A percentile compares a stretch with the other conserved stretches of the same genome.
Conservation (phyloP, 192 early-diverging fungal genomes). For the Coemansia interrupta region DNA sequence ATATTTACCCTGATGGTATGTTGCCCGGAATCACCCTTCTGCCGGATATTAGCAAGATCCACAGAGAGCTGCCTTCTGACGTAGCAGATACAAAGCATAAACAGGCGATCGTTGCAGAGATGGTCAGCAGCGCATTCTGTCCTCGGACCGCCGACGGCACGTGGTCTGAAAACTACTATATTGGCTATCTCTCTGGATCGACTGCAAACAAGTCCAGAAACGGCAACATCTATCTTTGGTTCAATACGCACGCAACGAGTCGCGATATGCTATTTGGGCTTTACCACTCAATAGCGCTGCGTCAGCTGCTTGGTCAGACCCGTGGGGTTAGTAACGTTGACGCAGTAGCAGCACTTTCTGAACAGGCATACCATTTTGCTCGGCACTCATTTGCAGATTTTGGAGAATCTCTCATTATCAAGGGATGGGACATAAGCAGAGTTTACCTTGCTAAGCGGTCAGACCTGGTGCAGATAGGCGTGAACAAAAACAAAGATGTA, state of each 20-base stretch:
- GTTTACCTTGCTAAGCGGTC: constrained; percentile 32
- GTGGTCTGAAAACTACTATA: constrained; percentile 22
- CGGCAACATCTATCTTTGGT: constrained; percentile 30
- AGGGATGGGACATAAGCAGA: constrained; percentile 33
- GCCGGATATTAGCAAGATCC: constrained; percentile 7
- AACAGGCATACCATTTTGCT: constrained; percentile 25
- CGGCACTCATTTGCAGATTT: constrained; percentile 21
- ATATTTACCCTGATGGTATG: constrained; percentile 5
- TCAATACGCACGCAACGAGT: constrained; percentile 13
- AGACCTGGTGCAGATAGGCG: constrained; percentile 10
- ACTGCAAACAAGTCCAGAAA: background rate
- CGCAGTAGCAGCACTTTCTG: background rate
- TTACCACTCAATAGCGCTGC: constrained; percentile 26
- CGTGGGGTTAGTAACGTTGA: background rate
- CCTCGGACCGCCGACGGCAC: background rate
- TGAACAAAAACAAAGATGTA: background rate
- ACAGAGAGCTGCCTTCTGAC: constrained; percentile 3
- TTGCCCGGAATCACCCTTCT: constrained; percentile 28
- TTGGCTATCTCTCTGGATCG: constrained; percentile 19
- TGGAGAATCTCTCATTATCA: constrained; percentile 7
- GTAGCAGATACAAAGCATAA: background rate
- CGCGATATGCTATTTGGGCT: constrained; percentile 27
- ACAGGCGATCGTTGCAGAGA: constrained; percentile 7
- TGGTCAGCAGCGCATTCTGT: constrained; percentile 22
- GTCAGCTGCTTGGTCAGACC: constrained; percentile 8